Evolutionary conservation across 75 land plant species (phyloP).

Genomic region (Ceratopteris richardii): DNA sequence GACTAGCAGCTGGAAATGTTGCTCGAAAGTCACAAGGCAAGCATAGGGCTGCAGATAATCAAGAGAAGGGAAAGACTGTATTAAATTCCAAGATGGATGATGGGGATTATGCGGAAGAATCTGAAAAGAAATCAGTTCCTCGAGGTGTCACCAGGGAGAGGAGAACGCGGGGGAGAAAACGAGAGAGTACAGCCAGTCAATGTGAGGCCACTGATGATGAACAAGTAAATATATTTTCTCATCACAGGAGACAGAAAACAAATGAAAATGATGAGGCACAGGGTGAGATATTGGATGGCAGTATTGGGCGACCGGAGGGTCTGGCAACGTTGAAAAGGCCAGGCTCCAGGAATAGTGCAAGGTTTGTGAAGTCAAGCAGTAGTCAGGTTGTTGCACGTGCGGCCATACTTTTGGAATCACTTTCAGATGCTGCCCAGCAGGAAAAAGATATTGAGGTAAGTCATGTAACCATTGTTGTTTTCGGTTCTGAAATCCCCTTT

Average conservation of each 20-base stretch:
- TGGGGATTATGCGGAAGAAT: conserved; percentile 12
- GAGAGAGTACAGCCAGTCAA: neutral
- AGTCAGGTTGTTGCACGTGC: conserved; percentile 7
- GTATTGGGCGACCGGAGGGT: conserved; percentile 5
- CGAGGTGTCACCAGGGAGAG: conserved; percentile 1
- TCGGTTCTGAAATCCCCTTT: no score
- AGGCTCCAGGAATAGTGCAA: conserved; percentile 8
- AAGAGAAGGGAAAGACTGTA: conserved; percentile 26
- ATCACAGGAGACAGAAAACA: neutral
- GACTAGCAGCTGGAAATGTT: conserved; percentile 41
- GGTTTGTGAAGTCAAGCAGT: conserved; percentile 1
- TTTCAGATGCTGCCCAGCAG: neutral
- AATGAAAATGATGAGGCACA: neutral
- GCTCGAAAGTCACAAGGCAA: conserved; percentile 42
- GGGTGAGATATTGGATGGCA: conserved; percentile 4
- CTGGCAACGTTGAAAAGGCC: conserved; percentile 12
- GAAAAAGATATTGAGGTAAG: conserved; percentile 5
- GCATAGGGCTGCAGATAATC: conserved; percentile 19
- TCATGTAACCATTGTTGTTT: no score
- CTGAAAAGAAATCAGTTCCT: conserved; percentile 1
- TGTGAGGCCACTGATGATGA: neutral
- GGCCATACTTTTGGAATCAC: conserved; percentile 7
- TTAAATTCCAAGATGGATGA: conserved; percentile 13
- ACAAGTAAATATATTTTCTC: neutral
- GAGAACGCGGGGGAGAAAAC: neutral